Base-by-base conservation (phyloP, 2,329 filamentous ascomycete species). In the Calonectria henricotiae region DNA sequence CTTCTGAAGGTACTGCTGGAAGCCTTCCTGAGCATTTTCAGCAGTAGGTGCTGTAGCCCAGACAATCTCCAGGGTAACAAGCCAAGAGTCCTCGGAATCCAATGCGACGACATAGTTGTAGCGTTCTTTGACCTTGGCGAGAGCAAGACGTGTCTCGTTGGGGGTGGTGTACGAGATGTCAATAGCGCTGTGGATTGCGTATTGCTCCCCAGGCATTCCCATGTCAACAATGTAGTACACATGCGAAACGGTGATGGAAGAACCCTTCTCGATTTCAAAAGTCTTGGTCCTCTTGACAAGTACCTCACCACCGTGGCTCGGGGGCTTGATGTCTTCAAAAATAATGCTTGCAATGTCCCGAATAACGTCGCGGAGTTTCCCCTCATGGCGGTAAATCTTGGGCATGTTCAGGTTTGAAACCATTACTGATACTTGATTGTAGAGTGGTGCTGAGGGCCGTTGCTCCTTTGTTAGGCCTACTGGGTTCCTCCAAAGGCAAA, bases 31-130 rank as follows among this genome's bases (percentile, higher is more conserved):
- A 7, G 51, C 32, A 3, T 39, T 58, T 5, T 9, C 0, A 6
- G 51, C 51, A 5, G 51, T 58, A 5, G 51, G 51, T 2, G 51
- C 20, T 7, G 51, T 58, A 1, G 51, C n/a, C 51, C 51, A 58
- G 17, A 2, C 3, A 20, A 58, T 17, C 4, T 8, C 4, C 4
- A 58, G 6, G 12, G 32, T 27, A 5, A 58, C 32, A 2, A 58
- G 12, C 51, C 51, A 58, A 11, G 51, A 39, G 11, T 11, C 5
- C 20, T 58, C 20, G 3, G 9, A 11, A 2, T 58, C 51, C 13
- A 58, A 7, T n/a, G 35, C 20, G 9, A 3, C 4, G 3, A 27
- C 5, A 23, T 17, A 58, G 51, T 39, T 39, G 51, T 20, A 39
- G n/a, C 0, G 5, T 11, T 58, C 51, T 11, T 25, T 58, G 32